Evolutionary conservation across 176 grass and related monocot species (phyloP), one percentile per base, ranked within the genome.

Genomic region (Paspalum notatum): DNA sequence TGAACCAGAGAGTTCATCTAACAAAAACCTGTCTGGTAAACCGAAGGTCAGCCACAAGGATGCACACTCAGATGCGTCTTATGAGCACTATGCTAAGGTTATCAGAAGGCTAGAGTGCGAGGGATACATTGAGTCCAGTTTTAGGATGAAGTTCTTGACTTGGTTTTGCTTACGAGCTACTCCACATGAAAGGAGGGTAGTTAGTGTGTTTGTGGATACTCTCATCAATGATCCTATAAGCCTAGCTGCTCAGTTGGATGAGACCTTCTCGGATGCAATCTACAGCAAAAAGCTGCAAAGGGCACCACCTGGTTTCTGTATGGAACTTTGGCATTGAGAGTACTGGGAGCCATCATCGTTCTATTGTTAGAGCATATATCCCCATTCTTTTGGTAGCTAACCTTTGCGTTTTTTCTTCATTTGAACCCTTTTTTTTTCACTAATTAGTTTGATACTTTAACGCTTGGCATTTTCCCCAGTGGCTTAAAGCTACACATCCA

Each of bases 121-220:
- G 57, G 86, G 83, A 46, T 49, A 82, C 52, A 79, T 89, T 0
- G 69, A 84, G 37, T 54, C 79, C 50, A 59, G 62, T 53, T 92
- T 92, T 42, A 83, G 86, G 66, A 40, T 84, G 40, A 92, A 89
- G 69, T 92, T 92, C 59, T 49, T 92, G 54, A 89, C 90, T 51
- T 92, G 90, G 86, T 83, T 92, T n/a, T 86, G 86, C 65, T 38
- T 92, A 52, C 75, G 83, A 51, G 83, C 90, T 22, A 92, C 68
- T 16, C 68, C 12, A 2, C 77, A 76, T 22, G 83, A 84, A 75
- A 86, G 75, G 59, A 80, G 48, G 42, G 54, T 86, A 57, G 75
- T 92, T n/a, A 41, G n/a, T 32, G 75, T 83, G 17, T 86, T 86
- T 16, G 71, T 73, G 50, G 71, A 73, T 57, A 83, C 62, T 71